A percentile compares a stretch with the other conserved stretches of the same genome.
phyloP scores from a whole-genome alignment of 2,329 filamentous ascomycete genomes.

The Ascomycota sp. region DNA sequence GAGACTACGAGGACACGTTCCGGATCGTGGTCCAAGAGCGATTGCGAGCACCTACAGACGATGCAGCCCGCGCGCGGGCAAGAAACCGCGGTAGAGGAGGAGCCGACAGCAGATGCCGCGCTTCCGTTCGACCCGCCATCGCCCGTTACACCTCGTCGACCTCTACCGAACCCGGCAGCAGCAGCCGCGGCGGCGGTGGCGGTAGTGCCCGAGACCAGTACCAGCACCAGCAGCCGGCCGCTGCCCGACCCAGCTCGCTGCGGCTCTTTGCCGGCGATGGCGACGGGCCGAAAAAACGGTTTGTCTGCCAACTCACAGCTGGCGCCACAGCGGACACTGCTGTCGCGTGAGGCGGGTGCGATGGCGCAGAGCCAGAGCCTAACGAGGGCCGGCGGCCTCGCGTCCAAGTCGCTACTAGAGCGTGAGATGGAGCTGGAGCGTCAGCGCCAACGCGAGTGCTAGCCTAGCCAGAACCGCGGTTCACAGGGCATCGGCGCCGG shows the following conservation, averaged over 20 bases:
- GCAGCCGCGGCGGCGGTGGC: too few species aligned
- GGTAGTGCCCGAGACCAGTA: too few species aligned
- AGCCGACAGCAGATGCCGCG: constrained; percentile 12
- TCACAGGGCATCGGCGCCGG: constrained; percentile 46
- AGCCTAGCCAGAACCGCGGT: constrained; percentile 53
- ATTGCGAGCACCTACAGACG: constrained; percentile 41
- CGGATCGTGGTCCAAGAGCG: constrained; percentile 43
- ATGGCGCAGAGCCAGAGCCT: too few species aligned
- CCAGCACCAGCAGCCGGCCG: constrained; percentile 25
- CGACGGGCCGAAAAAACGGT: constrained; percentile 32
- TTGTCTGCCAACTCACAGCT: constrained; percentile 36
- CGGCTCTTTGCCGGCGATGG: constrained; percentile 5
- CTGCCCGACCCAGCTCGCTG: constrained; percentile 28
- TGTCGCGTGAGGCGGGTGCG: too few species aligned
- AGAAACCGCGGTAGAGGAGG: constrained; percentile 15
- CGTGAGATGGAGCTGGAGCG: constrained; percentile 66
- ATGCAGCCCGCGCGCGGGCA: constrained; percentile 28
- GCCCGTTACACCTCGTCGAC: not conserved
- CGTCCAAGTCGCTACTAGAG: constrained; percentile 50
- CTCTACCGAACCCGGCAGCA: constrained; percentile 7
- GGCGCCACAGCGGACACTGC: too few species aligned
- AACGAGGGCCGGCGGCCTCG: too few species aligned
- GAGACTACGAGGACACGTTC: constrained; percentile 20
- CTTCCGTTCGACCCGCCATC: constrained; percentile 20
- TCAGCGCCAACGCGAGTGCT: constrained; percentile 56